phyloP scores from a whole-genome alignment of 768 basidiomycete species.

The Lentinula edodes region DNA sequence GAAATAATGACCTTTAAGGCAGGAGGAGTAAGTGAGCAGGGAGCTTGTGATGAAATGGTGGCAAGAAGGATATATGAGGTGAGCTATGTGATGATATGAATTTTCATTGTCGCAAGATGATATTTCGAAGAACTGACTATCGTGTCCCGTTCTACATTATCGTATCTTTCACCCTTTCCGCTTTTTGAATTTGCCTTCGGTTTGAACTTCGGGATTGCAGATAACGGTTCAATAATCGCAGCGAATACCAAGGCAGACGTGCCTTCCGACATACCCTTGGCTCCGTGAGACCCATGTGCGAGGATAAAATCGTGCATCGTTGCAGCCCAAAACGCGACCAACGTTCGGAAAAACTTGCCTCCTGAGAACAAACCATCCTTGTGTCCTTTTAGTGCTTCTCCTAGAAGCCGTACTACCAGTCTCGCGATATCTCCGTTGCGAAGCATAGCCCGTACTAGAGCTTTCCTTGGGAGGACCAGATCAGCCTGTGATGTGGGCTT shows the following conservation, averaged over 20 bases:
- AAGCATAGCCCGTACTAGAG: conserved; percentile 75
- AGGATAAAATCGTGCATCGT: conserved; percentile 76
- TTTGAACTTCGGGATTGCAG: not conserved
- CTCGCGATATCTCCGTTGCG: conserved; percentile 66
- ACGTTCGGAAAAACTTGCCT: conserved; percentile 45
- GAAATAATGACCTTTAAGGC: conserved; percentile 57
- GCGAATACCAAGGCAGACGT: conserved; percentile 61
- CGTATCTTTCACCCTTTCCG: not conserved
- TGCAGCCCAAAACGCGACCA: conserved; percentile 81
- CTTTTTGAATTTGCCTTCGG: conserved; percentile 44
- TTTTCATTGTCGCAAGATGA: not conserved
- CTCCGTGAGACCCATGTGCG: conserved; percentile 22
- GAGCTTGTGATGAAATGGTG: conserved; percentile 61
- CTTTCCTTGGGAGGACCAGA: conserved; percentile 64
- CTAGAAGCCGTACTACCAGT: conserved; percentile 63
- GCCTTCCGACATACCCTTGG: conserved; percentile 57
- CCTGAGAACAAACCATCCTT: conserved; percentile 23
- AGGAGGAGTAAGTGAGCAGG: conserved; percentile 36
- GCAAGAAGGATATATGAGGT: conserved; percentile 71
- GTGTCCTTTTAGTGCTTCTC: conserved; percentile 39
- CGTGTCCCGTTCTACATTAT: not conserved
- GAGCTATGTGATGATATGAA: conserved; percentile 35
- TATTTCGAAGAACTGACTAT: not conserved
- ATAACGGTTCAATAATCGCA: conserved; percentile 55
- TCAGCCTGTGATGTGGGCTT: conserved; percentile 72